Evolutionary conservation across 163 green algal species (phyloP).

Genomic region (Coccomyxa subellipsoidea): DNA sequence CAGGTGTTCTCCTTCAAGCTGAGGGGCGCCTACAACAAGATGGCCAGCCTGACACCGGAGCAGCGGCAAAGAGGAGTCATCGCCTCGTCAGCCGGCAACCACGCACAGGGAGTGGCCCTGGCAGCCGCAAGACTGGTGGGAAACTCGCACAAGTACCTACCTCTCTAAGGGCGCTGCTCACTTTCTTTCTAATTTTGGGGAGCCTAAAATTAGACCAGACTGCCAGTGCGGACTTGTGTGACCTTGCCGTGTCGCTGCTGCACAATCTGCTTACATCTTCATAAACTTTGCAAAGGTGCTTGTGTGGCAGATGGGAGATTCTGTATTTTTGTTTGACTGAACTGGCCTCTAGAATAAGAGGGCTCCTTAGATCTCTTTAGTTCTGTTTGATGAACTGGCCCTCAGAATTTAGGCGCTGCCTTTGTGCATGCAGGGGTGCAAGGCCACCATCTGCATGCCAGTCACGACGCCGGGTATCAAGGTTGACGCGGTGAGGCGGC

Average conservation of each 20-base stretch:
- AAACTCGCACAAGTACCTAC: background rate
- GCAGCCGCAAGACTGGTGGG: conserved; percentile 61
- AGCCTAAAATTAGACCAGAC: background rate
- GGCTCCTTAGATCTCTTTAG: background rate
- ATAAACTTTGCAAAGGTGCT: too few relatives aligned
- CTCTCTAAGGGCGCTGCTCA: too few relatives aligned
- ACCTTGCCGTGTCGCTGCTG: too few relatives aligned
- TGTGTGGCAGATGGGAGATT: too few relatives aligned
- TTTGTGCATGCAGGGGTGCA: conserved; percentile 62
- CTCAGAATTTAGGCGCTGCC: background rate
- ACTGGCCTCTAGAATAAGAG: background rate
- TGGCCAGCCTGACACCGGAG: conserved; percentile 80
- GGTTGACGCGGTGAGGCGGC: conserved; percentile 71
- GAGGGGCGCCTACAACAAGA: conserved; percentile 97
- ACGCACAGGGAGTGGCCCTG: conserved; percentile 96
- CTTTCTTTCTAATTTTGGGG: background rate
- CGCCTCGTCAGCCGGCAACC: conserved; percentile 92
- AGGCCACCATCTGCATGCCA: conserved; percentile 94
- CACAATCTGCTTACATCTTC: too few relatives aligned
- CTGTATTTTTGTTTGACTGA: too few relatives aligned
- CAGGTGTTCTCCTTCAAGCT: conserved; percentile 98
- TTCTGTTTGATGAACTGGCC: background rate
- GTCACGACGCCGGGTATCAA: conserved; percentile 92
- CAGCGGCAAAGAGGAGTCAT: conserved; percentile 84
- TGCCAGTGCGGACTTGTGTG: background rate